phyloP scores from a whole-genome alignment of 169 alveolate species.

The Perkinsus olseni region DNA sequence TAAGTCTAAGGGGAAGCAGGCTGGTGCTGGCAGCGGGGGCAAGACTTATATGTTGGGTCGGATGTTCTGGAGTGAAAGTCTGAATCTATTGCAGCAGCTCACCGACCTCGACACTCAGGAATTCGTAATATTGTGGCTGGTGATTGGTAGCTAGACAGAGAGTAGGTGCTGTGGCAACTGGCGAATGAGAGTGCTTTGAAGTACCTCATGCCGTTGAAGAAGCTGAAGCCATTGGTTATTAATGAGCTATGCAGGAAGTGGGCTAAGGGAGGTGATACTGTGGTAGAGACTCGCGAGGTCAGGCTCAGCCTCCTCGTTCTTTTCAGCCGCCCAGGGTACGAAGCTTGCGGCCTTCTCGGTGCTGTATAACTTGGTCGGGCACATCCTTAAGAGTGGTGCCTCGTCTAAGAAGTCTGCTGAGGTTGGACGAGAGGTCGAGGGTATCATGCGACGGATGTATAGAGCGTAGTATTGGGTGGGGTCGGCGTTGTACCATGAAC shows the following conservation, averaged over 20 bases:
- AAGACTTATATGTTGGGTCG: background rate
- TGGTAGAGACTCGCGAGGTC: background rate
- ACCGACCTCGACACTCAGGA: background rate
- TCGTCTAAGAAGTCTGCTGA: background rate
- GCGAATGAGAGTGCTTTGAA: background rate
- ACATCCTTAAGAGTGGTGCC: background rate
- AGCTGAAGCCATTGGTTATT: background rate
- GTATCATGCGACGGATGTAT: background rate
- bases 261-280: background rate
- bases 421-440: background rate
- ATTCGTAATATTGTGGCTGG: background rate
- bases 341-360: background rate
- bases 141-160: background rate
- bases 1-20: background rate
- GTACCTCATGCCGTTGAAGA: background rate
- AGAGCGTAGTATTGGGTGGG: background rate
- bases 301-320: background rate
- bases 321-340: background rate
- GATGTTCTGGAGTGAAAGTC: background rate
- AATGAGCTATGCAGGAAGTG: background rate
- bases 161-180: background rate
- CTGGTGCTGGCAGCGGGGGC: background rate
- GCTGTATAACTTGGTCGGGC: background rate
- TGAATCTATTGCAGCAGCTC: background rate
- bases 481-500: no score